These are phyloP conservation scores for Clarireedia hainanense DNA, from an alignment of 2,329 filamentous ascomycete species.

Conservation along the genomic window DNA sequence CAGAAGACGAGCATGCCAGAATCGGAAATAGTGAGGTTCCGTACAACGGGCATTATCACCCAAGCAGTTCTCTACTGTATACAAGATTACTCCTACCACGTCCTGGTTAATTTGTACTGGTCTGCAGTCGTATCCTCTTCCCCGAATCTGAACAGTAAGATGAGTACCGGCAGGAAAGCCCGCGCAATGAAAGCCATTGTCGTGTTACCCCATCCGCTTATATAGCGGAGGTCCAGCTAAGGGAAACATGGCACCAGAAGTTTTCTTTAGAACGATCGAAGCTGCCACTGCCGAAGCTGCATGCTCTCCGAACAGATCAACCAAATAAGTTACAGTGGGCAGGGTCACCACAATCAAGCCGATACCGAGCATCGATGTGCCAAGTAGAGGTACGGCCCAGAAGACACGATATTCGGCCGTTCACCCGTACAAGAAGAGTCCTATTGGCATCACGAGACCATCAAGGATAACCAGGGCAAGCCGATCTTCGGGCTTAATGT, in stretches of 20 bases:
- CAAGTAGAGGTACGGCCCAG: slow-evolving; percentile 34
- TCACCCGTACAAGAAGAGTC: slow-evolving; percentile 41
- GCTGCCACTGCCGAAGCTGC: neutral
- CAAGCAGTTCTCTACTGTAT: too few species aligned
- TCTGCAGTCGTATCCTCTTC: neutral
- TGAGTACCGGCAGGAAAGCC: neutral
- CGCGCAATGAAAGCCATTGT: neutral
- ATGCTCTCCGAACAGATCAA: neutral
- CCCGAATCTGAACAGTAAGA: neutral
- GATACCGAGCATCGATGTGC: neutral
- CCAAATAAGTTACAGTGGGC: slow-evolving; percentile 1
- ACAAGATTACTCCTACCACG: too few species aligned
- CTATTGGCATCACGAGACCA: slow-evolving; percentile 31
- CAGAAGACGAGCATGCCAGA: too few species aligned
- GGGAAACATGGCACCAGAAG: neutral
- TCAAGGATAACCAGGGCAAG: slow-evolving; percentile 34
- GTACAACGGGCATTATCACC: too few species aligned
- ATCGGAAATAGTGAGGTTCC: too few species aligned
- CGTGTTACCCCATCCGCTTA: neutral
- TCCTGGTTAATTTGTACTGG: too few species aligned
- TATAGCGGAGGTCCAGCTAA: neutral
- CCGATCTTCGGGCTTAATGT: slow-evolving; percentile 36
- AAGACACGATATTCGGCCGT: slow-evolving; percentile 30
- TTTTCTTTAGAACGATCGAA: neutral
- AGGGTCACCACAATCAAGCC: slow-evolving; percentile 4